phyloP scores from a whole-genome alignment of 805 yeast species.

The Blastobotrys robertii region DNA sequence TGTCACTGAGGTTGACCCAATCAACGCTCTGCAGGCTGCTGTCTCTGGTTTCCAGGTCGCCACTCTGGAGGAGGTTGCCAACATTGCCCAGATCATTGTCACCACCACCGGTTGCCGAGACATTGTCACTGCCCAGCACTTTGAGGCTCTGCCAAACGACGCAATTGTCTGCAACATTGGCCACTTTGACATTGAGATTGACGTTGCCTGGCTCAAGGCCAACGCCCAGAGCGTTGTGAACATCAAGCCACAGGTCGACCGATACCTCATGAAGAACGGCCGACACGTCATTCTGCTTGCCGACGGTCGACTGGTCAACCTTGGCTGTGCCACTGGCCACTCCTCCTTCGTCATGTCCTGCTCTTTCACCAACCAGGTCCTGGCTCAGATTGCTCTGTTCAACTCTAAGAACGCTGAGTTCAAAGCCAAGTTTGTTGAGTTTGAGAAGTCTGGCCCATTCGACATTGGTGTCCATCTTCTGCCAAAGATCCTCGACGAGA shows the following conservation, averaged over 20 bases:
- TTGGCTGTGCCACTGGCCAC: constrained; percentile 99
- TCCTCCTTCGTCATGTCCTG: constrained; percentile 98
- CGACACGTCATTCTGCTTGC: constrained; percentile 93
- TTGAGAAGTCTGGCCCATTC: constrained; percentile 86
- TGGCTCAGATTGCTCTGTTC: constrained; percentile 97
- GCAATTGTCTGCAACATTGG: constrained; percentile 99
- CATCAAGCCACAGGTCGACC: constrained; percentile 99
- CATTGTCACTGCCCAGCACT: constrained; percentile 84
- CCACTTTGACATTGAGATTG: constrained; percentile 98
- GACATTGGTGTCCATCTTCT: constrained; percentile 81
- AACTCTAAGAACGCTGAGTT: constrained; percentile 74
- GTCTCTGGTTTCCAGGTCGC: constrained; percentile 97
- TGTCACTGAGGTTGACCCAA: constrained; percentile 96
- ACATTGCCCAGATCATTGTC: constrained; percentile 92
- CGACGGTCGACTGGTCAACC: constrained; percentile 98
- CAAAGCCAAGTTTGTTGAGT: constrained; percentile 77
- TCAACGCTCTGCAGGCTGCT: constrained; percentile 98
- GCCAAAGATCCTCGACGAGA: constrained; percentile 98
- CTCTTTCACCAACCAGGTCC: constrained; percentile 98
- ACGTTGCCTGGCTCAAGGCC: constrained; percentile 96
- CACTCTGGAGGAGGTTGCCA: constrained; percentile 89
- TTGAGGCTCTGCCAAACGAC: constrained; percentile 92
- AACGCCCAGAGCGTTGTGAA: constrained; percentile 89
- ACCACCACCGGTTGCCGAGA: constrained; percentile 99
- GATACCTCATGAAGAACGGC: constrained; percentile 82